phyloP scores from a whole-genome alignment of 2,329 filamentous ascomycete species.

The Dactylonectria macrodidyma region DNA sequence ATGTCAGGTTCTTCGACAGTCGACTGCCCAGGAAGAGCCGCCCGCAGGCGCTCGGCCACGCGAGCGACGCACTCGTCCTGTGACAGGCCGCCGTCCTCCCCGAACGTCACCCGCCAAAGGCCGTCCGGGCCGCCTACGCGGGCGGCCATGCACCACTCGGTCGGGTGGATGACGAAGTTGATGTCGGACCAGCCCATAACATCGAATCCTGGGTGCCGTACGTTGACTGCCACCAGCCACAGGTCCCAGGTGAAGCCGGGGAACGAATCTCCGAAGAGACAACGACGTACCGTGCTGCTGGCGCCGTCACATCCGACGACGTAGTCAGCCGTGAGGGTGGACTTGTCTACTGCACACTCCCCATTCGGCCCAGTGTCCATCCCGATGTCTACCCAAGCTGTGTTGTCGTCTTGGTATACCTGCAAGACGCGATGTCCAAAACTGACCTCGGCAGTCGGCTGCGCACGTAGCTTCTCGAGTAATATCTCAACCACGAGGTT shows the following conservation, averaged over 20 bases:
- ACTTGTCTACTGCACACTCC: background rate
- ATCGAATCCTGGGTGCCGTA: conserved; percentile 12
- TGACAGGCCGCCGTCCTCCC: conserved; percentile 1
- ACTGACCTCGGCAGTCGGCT: background rate
- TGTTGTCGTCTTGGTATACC: background rate
- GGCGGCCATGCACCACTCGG: conserved; percentile 3
- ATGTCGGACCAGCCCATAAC: conserved; percentile 4
- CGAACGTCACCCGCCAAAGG: conserved; percentile 13
- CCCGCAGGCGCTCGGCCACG: background rate
- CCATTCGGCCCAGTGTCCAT: background rate
- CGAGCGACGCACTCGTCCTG: conserved; percentile 2
- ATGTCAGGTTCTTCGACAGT: background rate
- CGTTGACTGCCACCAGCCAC: conserved; percentile 7
- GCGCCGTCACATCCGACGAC: conserved; percentile 21
- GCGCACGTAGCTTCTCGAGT: background rate
- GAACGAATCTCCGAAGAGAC: conserved; percentile 7
- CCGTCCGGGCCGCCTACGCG: background rate
- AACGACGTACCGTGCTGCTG: background rate
- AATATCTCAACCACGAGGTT: background rate
- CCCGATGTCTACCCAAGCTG: conserved; percentile 5
- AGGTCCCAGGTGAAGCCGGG: conserved; percentile 10
- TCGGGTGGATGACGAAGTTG: conserved; percentile 18
- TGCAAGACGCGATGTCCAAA: background rate
- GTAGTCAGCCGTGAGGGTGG: background rate
- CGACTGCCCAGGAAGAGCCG: conserved; percentile 3